Conservation (phyloP, 2,329 filamentous ascomycete species). For the Myotisia sp. region DNA sequence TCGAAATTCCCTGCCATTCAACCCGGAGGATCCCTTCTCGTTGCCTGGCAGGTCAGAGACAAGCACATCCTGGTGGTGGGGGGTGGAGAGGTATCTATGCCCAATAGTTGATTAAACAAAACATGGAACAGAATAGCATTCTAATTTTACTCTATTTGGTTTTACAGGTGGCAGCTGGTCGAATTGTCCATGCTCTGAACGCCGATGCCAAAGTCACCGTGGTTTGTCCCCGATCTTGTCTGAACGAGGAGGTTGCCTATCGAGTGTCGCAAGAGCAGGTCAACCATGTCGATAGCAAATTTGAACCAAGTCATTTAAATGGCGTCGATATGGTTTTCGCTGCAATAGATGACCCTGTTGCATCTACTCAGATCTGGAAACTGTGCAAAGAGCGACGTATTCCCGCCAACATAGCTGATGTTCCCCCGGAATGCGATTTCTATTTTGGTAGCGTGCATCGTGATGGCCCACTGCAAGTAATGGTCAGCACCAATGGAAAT, state of each 20-base stretch:
- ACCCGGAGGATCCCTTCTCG: slow-evolving; percentile 79
- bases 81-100: slow-evolving; percentile 74
- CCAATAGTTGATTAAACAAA: slow-evolving; percentile 1
- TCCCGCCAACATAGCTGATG: slow-evolving; percentile 90
- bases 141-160: slow-evolving; percentile 3
- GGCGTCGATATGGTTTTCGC: slow-evolving; percentile 74
- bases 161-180: slow-evolving; percentile 75
- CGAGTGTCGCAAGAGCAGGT: slow-evolving; percentile 64
- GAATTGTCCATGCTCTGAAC: slow-evolving; percentile 86
- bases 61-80: slow-evolving; percentile 87
- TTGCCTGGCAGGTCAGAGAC: slow-evolving; percentile 88
- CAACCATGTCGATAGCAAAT: slow-evolving; percentile 65
- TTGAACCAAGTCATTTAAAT: slow-evolving; percentile 76
- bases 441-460: slow-evolving; percentile 95
- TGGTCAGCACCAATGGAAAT: slow-evolving; percentile 98
- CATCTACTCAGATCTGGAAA: slow-evolving; percentile 85
- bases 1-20: slow-evolving; percentile 61
- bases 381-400: slow-evolving; percentile 75
- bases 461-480: slow-evolving; percentile 89
- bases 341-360: slow-evolving; percentile 81
- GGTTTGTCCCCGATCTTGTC: slow-evolving; percentile 61
- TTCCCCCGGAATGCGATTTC: slow-evolving; percentile 93
- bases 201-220: slow-evolving; percentile 85
- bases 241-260: slow-evolving; percentile 78
- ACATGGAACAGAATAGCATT: not conserved